Evolutionary conservation across 257 asterid species (phyloP).

Genomic region (Solanum ahanhuiri): DNA sequence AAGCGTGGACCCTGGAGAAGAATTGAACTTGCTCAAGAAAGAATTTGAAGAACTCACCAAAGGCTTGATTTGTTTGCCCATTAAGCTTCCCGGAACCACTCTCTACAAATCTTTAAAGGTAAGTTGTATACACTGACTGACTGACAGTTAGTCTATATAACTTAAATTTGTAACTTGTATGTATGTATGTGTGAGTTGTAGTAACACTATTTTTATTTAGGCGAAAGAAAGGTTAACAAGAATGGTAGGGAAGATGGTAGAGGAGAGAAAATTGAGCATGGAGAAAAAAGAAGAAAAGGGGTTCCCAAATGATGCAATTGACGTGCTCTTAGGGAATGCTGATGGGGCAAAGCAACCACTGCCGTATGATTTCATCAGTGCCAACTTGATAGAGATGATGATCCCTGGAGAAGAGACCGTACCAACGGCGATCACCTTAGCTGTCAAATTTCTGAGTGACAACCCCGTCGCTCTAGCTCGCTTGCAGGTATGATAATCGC

Average conservation of each 20-base stretch:
- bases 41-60: conserved; percentile 80
- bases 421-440: conserved; percentile 78
- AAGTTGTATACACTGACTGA: not conserved
- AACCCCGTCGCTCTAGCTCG: conserved; percentile 48
- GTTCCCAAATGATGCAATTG: conserved; percentile 40
- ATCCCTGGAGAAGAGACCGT: conserved; percentile 92
- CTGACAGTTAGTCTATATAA: not conserved
- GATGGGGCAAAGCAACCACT: conserved; percentile 20
- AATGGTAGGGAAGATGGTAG: conserved; percentile 45
- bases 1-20: conserved; percentile 76
- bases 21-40: conserved; percentile 48
- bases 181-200: not conserved
- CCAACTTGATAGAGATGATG: conserved; percentile 87
- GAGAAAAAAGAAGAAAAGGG: conserved; percentile 12
- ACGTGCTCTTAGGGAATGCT: conserved; percentile 54
- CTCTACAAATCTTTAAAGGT: conserved; percentile 82
- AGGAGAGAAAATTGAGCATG: conserved; percentile 31
- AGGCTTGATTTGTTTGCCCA: conserved; percentile 86
- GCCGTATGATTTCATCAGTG: conserved; percentile 50
- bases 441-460: conserved; percentile 68
- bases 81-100: conserved; percentile 83
- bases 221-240: conserved; percentile 55
- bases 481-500: conserved; percentile 43
- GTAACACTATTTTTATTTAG: conserved; percentile 18
- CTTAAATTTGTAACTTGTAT: not conserved